Evolutionary conservation across 2,329 filamentous ascomycete species (phyloP).

Genomic region (Clarireedia hainanense): DNA sequence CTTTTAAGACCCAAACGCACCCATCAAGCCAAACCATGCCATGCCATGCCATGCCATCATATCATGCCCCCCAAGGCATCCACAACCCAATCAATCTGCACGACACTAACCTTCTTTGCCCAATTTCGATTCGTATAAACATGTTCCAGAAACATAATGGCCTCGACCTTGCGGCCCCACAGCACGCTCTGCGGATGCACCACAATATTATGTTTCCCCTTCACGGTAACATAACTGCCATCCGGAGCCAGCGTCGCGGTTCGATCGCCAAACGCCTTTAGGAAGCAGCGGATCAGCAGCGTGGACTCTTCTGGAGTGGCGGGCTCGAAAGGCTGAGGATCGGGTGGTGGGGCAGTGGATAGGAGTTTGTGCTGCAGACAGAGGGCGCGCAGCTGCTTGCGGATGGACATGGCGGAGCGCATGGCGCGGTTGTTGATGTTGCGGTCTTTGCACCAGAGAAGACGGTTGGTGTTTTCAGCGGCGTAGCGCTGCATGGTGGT

Average conservation of each 20-base stretch:
- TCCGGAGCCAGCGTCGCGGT: conserved; percentile 55
- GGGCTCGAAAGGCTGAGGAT: conserved; percentile 49
- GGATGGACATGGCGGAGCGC: conserved; percentile 54
- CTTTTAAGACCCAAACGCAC: too few species aligned
- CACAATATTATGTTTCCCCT: conserved; percentile 52
- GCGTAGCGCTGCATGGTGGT: conserved; percentile 56
- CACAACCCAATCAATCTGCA: conserved; percentile 51
- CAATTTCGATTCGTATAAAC: conserved; percentile 61
- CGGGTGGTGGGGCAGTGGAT: conserved; percentile 34
- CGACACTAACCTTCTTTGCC: conserved; percentile 56
- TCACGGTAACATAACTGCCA: conserved; percentile 50
- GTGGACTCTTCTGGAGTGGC: conserved; percentile 46
- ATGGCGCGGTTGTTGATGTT: conserved; percentile 53
- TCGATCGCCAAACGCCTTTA: conserved; percentile 52
- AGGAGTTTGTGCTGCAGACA: conserved; percentile 44
- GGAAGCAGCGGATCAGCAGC: conserved; percentile 50
- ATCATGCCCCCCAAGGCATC: conserved; percentile 18
- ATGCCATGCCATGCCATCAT: background rate
- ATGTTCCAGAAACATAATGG: conserved; percentile 61
- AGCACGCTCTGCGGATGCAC: conserved; percentile 57
- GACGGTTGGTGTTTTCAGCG: conserved; percentile 43
- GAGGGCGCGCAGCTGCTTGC: conserved; percentile 51
- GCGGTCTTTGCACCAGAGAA: conserved; percentile 50
- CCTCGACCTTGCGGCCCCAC: conserved; percentile 55
- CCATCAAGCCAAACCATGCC: background rate